A percentile compares a stretch with the other conserved stretches of the same genome.
Conservation (phyloP, 106 monocot species). For the Narthecium ossifragum region DNA sequence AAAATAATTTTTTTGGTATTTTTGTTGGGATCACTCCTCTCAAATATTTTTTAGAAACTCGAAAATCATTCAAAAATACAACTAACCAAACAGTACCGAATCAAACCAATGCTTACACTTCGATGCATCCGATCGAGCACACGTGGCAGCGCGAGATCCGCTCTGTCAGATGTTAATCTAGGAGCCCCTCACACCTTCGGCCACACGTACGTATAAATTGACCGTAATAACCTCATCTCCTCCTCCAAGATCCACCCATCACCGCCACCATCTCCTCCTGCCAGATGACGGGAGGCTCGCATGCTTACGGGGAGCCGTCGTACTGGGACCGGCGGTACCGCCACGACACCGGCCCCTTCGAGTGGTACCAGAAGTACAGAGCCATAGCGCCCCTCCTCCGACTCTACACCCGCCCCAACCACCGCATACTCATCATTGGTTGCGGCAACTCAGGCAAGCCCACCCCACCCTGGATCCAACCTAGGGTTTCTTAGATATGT, state of each 20-base stretch:
- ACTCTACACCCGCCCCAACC: slow-evolving; percentile 41
- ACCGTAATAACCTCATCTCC: too few relatives aligned
- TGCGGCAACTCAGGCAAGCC: slow-evolving; percentile 85
- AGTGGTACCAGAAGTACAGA: slow-evolving; percentile 94
- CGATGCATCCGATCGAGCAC: not conserved
- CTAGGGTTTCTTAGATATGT: not conserved
- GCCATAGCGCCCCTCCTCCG: slow-evolving; percentile 56
- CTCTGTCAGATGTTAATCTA: too few relatives aligned
- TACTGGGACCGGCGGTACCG: slow-evolving; percentile 92
- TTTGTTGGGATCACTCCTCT: too few relatives aligned
- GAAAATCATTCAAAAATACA: too few relatives aligned
- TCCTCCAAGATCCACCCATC: not conserved
- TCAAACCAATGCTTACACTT: too few relatives aligned
- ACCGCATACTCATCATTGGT: slow-evolving; percentile 79
- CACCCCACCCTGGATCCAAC: not conserved
- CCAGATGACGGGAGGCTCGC: slow-evolving; percentile 29
- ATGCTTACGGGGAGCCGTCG: slow-evolving; percentile 81
- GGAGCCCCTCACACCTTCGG: too few relatives aligned
- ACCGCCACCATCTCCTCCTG: not conserved
- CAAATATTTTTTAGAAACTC: too few relatives aligned
- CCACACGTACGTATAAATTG: too few relatives aligned
- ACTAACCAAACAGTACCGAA: too few relatives aligned
- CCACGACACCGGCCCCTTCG: slow-evolving; percentile 59
- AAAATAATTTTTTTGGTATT: too few relatives aligned
- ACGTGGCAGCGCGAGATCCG: too few relatives aligned